Evolutionary conservation across 1,139 yeast species (phyloP), one percentile per base, ranked within the genome.

Genomic region (Casaregolazyma lundiana): DNA sequence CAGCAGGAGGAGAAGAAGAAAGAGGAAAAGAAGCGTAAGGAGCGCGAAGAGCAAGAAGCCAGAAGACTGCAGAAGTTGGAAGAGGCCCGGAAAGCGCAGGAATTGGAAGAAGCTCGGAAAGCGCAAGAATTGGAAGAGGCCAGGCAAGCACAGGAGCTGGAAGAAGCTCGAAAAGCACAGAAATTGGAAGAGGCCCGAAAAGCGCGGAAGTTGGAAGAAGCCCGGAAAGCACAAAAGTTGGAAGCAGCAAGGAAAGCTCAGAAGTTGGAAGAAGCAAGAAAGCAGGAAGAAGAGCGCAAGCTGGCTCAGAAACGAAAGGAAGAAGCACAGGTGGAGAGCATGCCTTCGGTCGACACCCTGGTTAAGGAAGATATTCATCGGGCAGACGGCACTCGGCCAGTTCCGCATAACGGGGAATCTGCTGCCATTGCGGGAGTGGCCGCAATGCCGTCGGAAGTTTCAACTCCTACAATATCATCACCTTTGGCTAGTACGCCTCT

Each of bases 1-100:
- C 58, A 56, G 41, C 68, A 63, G 63, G 69, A 70, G 63, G 65
- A 73, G 70, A 66, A 75, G 70, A 65, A 73, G 58, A 70, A 63
- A 57, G 72, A 65, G 53, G 70, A 67, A 55, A 71, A 69, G 62
- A 71, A 69, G 56, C 61, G 64, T 54, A 64, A 66, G 59, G 65
- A 64, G 58, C 61, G 64, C 63, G 71, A 63, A 54, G 67, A 67
- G 58, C 68, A 68, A 56, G 71, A 69, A 59, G 72, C 67, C 66
- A 67, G 67, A 64, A 64, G 70, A 44, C 68, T 69, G 49, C 53
- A 59, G 35, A 68, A 67, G 49, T 61, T 63, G 64, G 58, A 59
- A 55, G 63, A 64, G 56, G 64, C 57, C 62, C 55, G 60, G 62
- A 55, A 56, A 55, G 52, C 48, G 56, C 59, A 56, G 50, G 54